These are phyloP conservation scores for Scheffersomyces illinoinensis DNA, from an alignment of 1,139 yeast genomes.

Conservation along the genomic window DNA sequence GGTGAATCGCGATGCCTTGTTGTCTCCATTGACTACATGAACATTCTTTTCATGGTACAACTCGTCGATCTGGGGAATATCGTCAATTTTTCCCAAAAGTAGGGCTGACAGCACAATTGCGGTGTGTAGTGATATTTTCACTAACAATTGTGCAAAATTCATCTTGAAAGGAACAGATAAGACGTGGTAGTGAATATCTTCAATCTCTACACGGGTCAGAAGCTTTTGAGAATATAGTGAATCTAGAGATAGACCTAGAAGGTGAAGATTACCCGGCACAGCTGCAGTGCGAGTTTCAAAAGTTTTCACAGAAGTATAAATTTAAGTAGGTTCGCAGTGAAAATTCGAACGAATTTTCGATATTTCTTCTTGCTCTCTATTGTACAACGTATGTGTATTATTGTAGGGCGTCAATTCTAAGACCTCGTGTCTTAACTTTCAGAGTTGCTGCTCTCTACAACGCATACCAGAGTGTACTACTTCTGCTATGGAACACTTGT, in stretches of 20 bases:
- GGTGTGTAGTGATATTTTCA: not conserved
- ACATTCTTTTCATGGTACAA: conserved; percentile 18
- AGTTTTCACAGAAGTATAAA: conserved; percentile 7
- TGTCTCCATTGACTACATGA: conserved; percentile 34
- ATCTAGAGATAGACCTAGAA: not conserved
- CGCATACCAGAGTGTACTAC: conserved; percentile 51
- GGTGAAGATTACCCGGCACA: conserved; percentile 5
- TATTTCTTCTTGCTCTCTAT: conserved; percentile 27
- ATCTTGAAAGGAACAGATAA: not conserved
- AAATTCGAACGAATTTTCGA: conserved; percentile 7
- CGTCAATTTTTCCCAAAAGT: conserved; percentile 15
- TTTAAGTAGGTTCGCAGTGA: not conserved
- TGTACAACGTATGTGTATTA: conserved; percentile 54
- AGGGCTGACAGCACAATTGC: conserved; percentile 11
- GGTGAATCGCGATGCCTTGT: conserved; percentile 36
- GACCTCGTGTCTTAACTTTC: conserved; percentile 20
- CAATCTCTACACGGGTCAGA: not conserved
- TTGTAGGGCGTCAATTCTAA: conserved; percentile 49
- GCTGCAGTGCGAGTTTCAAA: not conserved
- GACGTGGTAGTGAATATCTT: not conserved
- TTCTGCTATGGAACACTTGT: conserved; percentile 10
- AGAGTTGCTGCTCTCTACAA: conserved; percentile 55
- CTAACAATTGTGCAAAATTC: not conserved
- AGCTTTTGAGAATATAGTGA: not conserved
- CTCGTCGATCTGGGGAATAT: conserved; percentile 27